A percentile compares a stretch with the other conserved stretches of the same genome.
Conservation (phyloP, 768 basidiomycete genomes). For the Lactifluus piperatus region DNA sequence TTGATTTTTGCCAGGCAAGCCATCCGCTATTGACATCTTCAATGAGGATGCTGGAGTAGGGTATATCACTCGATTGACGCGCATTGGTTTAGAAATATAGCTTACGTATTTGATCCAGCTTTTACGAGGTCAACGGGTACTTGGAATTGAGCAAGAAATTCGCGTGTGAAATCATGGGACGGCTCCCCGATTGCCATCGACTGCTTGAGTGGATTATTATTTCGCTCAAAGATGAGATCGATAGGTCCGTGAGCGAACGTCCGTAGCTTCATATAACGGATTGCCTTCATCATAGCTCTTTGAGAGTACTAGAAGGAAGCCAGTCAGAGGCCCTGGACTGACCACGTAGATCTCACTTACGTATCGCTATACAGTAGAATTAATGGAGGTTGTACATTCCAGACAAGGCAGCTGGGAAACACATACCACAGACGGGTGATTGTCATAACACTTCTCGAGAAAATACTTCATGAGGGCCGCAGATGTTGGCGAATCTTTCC, state of each 20-base stretch:
- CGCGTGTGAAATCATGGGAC: conserved; percentile 42
- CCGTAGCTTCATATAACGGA: conserved; percentile 74
- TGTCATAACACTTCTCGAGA: conserved; percentile 49
- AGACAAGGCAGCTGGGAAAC: neutral
- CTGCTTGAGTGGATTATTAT: conserved; percentile 58
- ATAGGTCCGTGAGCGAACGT: conserved; percentile 49
- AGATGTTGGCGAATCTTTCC: conserved; percentile 50
- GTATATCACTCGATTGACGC: neutral
- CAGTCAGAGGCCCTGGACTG: neutral
- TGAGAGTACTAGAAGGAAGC: conserved; percentile 46
- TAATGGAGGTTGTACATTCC: conserved; percentile 5
- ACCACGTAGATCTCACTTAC: conserved; percentile 30
- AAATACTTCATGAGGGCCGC: conserved; percentile 46
- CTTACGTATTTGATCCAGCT: conserved; percentile 38
- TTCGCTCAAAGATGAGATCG: conserved; percentile 52
- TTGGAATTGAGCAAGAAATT: conserved; percentile 49
- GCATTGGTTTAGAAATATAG: conserved; percentile 12
- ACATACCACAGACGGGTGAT: conserved; percentile 59
- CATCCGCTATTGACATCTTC: conserved; percentile 59
- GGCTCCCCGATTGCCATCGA: conserved; percentile 38
- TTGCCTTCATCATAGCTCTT: conserved; percentile 67
- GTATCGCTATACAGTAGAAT: conserved; percentile 39
- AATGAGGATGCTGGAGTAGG: conserved; percentile 36
- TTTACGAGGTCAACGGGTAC: conserved; percentile 35
- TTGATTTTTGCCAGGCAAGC: conserved; percentile 49